phyloP scores from a whole-genome alignment of 805 yeast genomes.

The Yarrowia deformans region DNA sequence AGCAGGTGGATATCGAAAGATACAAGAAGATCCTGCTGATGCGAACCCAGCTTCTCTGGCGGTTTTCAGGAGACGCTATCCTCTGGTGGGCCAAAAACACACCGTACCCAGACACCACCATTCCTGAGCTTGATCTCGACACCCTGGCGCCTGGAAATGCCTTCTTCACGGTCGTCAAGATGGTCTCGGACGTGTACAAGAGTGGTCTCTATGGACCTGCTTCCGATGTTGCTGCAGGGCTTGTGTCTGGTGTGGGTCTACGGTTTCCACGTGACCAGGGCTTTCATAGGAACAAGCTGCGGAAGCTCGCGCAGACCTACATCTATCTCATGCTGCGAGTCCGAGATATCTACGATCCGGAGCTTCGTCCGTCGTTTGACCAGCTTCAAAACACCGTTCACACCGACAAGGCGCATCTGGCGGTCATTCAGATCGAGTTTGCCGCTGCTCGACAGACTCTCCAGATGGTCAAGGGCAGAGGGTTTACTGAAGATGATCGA shows the following conservation, averaged over 20 bases:
- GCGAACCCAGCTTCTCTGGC: constrained; percentile 25
- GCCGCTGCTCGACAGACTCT: constrained; percentile 22
- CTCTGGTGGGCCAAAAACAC: constrained; percentile 33
- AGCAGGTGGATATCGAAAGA: constrained; percentile 23
- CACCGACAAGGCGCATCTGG: constrained; percentile 10
- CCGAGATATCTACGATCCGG: constrained; percentile 12
- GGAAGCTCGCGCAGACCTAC: constrained; percentile 20
- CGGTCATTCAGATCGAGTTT: constrained; percentile 23
- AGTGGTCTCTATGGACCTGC: not conserved
- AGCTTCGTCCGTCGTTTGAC: constrained; percentile 21
- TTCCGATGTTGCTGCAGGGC: constrained; percentile 4
- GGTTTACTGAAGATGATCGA: not conserved
- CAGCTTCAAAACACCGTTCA: constrained; percentile 27
- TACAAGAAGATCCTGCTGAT: constrained; percentile 29
- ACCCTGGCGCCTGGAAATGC: not conserved
- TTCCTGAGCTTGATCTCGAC: constrained; percentile 19
- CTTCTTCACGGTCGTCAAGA: constrained; percentile 19
- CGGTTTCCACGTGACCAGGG: constrained; percentile 18
- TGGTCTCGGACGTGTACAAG: constrained; percentile 21
- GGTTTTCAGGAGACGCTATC: not conserved
- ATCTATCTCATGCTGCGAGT: constrained; percentile 28
- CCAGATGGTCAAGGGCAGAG: constrained; percentile 1
- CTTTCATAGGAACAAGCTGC: constrained; percentile 1
- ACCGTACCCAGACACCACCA: not conserved
- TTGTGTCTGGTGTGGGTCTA: constrained; percentile 11